Evolutionary conservation across 1,284 basidiomycete genomes (phyloP), one percentile per base, ranked within the genome.

Genomic region (Heterobasidion annosum): DNA sequence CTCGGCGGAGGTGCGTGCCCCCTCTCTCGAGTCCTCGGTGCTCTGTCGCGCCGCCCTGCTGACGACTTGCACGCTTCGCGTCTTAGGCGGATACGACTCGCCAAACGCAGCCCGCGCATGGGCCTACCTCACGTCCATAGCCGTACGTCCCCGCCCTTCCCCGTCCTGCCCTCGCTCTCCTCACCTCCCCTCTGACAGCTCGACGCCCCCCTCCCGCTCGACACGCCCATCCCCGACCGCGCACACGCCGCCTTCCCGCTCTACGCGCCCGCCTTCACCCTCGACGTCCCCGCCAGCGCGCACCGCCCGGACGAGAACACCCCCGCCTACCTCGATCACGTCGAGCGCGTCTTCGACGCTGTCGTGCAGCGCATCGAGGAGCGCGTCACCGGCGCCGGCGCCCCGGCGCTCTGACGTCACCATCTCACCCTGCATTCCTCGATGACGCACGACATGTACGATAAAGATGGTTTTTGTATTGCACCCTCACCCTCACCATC

Each of bases 61-160:
- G 10, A 61, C 40, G 34, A 54, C 40, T 8, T 61, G 51, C 42
- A 43, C 42, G 25, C 25, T 3, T 25, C 4, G 25, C 25, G 9
- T 34, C 0, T 1, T 56, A 79, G 91, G 92, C 6, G 93, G 93
- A 0, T 96, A 96, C 63, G 76, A 88, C 63, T 79, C 81, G 12
- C 73, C 88, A 0, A 95, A 95, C 61, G 83, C 83, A 0, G 91
- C 93, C 0, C 78, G 92, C 16, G 88, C 88, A 0, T 96, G 91
- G 91, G 76, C 91, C 0, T 83, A 83, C 60, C 70, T 93, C 15
- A 95, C 91, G 0, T 85, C 86, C 0, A 70, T 88, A 1, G 78
- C 82, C 32, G 88, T 91, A 59, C 62, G 83, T 69, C 18, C 51
- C 47, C 46, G 47, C 54, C 34, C 8, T 48, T 33, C 40, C 48